These are phyloP conservation scores for Echria macrotheca DNA, from an alignment of 495 filamentous ascomycete species.

Conservation along the genomic window DNA sequence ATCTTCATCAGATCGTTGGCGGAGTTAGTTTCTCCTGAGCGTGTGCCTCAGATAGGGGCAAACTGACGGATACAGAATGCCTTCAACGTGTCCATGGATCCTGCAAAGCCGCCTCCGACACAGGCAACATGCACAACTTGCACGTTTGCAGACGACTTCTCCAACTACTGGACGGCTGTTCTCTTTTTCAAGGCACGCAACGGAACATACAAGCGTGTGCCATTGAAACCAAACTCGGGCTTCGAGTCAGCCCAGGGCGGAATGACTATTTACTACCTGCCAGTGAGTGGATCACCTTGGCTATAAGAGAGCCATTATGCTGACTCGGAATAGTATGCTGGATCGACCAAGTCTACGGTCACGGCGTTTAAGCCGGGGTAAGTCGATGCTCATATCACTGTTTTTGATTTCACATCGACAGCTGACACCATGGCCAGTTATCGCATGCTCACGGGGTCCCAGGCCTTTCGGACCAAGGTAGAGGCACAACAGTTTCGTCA, in stretches of 20 bases:
- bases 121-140: constrained; percentile 32
- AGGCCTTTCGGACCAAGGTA: constrained; percentile 33
- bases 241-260: constrained; percentile 29
- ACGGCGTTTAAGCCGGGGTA: constrained; percentile 46
- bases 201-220: constrained; percentile 34
- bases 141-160: constrained; percentile 33
- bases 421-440: no score
- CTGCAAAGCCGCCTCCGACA: constrained; percentile 11
- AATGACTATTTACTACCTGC: constrained; percentile 42
- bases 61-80: constrained; percentile 15
- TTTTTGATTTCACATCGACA: no score
- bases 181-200: constrained; percentile 37
- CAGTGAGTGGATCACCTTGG: no score
- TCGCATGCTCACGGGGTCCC: constrained; percentile 69
- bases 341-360: constrained; percentile 29
- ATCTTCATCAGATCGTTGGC: constrained; percentile 25
- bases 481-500: constrained; percentile 33
- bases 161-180: constrained; percentile 43
- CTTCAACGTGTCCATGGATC: constrained; percentile 32
- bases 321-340: no score
- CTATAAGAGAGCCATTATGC: no score
- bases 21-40: constrained; percentile 9
- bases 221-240: constrained; percentile 20
- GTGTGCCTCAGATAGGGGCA: constrained; percentile 17
- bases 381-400: no score